Conservation (phyloP, 2,329 filamentous ascomycete genomes). For the Ilyonectria destructans region DNA sequence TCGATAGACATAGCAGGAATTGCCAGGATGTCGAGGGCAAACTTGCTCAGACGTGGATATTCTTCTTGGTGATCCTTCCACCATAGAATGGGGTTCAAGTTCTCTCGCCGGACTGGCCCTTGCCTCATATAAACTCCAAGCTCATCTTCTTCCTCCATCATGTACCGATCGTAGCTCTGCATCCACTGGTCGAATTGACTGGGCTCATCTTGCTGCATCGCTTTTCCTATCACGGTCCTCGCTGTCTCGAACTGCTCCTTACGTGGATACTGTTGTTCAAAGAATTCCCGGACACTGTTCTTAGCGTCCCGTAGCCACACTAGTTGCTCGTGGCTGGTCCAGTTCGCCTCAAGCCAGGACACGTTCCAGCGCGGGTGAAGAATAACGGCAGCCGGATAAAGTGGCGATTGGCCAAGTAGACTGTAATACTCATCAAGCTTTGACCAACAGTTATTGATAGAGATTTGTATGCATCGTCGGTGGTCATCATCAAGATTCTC, state of each 20-base stretch:
- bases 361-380: neutral
- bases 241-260: neutral
- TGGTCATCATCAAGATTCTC: neutral
- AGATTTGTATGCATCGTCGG: neutral
- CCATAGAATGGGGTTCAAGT: constrained; percentile 1
- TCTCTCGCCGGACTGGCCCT: neutral
- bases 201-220: neutral
- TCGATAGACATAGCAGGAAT: neutral
- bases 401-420: neutral
- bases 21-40: neutral
- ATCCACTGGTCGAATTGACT: constrained; percentile 1
- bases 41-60: constrained; percentile 1
- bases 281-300: neutral
- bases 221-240: neutral
- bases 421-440: constrained; percentile 1
- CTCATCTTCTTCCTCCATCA: constrained; percentile 1
- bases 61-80: constrained; percentile 1
- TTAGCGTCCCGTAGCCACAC: neutral
- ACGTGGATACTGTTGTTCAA: neutral
- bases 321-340: neutral
- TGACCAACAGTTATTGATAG: neutral
- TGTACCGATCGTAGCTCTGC: neutral
- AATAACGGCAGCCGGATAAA: neutral
- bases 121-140: neutral
- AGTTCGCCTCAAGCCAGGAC: neutral